Evolutionary conservation across 78 protist species (phyloP).

Genomic region (Tieghemostelium lacteum): DNA sequence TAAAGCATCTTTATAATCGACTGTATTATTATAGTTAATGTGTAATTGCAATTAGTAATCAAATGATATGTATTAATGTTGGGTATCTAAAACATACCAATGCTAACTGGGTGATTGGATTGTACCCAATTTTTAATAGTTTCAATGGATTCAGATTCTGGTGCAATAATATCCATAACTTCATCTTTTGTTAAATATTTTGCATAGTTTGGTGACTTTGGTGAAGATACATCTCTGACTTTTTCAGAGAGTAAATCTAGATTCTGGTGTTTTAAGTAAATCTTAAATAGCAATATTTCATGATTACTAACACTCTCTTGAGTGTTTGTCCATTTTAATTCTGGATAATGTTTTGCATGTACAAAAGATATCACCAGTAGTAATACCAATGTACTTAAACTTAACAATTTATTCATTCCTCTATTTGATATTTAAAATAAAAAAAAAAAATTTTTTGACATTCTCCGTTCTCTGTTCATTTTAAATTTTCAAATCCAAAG

Average conservation of each 20-base stretch:
- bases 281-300: background rate
- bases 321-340: conserved; percentile 3
- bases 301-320: background rate
- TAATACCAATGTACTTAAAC: no score
- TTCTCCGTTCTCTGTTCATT: no score
- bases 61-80: no score
- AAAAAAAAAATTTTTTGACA: no score
- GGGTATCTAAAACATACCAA: no score
- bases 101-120: background rate
- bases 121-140: conserved; percentile 18
- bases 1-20: conserved; percentile 12
- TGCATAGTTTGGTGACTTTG: conserved; percentile 59
- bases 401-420: no score
- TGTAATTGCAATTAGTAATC: background rate
- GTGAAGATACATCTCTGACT: conserved; percentile 38
- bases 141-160: conserved; percentile 6
- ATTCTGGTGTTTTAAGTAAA: conserved; percentile 51
- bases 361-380: no score
- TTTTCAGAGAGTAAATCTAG: background rate
- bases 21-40: background rate
- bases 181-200: conserved; percentile 37
- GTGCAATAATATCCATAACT: conserved; percentile 28
- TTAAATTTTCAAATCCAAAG: no score
- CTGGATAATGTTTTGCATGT: conserved; percentile 11
- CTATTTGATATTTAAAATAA: no score